Evolutionary conservation across 495 filamentous ascomycete species (phyloP).

Genomic region (Echria macrotheca): DNA sequence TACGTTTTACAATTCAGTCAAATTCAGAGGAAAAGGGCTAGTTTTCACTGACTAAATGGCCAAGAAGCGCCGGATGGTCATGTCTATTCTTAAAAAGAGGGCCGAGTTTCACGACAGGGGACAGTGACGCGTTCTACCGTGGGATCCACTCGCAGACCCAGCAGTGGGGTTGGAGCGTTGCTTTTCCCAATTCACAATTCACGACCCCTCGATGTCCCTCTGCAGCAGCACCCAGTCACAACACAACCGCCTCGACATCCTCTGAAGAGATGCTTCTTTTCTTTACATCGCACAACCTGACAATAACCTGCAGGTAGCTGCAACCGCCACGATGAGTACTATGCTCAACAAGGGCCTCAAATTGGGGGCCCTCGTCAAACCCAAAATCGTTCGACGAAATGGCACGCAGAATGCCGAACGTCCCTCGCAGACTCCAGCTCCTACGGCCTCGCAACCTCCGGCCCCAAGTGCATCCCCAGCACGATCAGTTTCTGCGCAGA

Average conservation of each 20-base stretch:
- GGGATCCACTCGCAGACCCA: slow-evolving; percentile 1
- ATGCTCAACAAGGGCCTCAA: slow-evolving; percentile 43
- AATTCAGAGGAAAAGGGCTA: too few relatives aligned
- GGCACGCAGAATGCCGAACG: slow-evolving; percentile 14
- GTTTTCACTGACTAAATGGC: too few relatives aligned
- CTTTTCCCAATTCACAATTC: slow-evolving; percentile 5
- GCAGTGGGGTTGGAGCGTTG: slow-evolving; percentile 1
- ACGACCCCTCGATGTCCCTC: neutral
- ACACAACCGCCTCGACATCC: neutral
- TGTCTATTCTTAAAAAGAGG: neutral
- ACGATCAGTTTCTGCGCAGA: too few relatives aligned
- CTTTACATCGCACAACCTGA: too few relatives aligned
- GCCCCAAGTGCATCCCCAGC: neutral
- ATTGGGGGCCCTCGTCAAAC: slow-evolving; percentile 26
- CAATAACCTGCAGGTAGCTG: too few relatives aligned
- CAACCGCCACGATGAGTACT: slow-evolving; percentile 29
- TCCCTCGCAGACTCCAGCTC: slow-evolving; percentile 10
- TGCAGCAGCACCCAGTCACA: neutral
- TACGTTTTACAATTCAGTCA: too few relatives aligned
- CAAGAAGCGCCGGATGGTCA: neutral
- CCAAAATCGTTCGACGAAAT: slow-evolving; percentile 25
- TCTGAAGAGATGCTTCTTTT: too few relatives aligned
- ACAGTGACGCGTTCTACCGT: slow-evolving; percentile 8
- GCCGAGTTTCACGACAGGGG: slow-evolving; percentile 10
- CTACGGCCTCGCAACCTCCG: slow-evolving; percentile 9